phyloP scores from a whole-genome alignment of 768 basidiomycete species.

The Lyophyllum atratum region DNA sequence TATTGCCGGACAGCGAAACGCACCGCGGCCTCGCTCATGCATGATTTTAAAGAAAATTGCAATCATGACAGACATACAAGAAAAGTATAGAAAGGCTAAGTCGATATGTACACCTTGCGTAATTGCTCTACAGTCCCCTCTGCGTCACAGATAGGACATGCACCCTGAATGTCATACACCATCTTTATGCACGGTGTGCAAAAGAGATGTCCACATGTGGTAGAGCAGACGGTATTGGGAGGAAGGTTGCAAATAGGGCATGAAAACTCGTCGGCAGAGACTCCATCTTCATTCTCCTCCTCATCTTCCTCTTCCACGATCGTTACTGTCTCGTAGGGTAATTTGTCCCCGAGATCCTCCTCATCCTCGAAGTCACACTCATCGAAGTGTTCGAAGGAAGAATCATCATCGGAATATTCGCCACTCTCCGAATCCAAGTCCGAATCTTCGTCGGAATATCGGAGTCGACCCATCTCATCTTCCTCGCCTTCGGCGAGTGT shows the following conservation, averaged over 20 bases:
- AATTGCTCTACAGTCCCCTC: conserved; percentile 7
- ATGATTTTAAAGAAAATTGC: no score
- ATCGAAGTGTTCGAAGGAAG: conserved; percentile 20
- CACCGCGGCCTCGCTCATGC: no score
- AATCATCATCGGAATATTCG: conserved; percentile 27
- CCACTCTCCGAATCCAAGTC: conserved; percentile 16
- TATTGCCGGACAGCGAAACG: no score
- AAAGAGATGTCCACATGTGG: conserved; percentile 12
- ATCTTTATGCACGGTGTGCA: conserved; percentile 12
- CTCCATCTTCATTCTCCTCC: conserved; percentile 6
- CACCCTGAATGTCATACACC: conserved; percentile 8
- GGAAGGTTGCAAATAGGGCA: conserved; percentile 10
- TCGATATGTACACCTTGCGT: conserved; percentile 13
- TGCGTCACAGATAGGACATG: conserved; percentile 14
- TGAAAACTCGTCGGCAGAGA: not conserved
- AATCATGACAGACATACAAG: no score
- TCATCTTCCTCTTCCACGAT: not conserved
- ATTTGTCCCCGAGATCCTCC: conserved; percentile 14
- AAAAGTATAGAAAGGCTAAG: not conserved
- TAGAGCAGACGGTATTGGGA: conserved; percentile 7
- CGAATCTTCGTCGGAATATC: conserved; percentile 27
- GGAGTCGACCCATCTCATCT: conserved; percentile 16
- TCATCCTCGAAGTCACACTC: conserved; percentile 20
- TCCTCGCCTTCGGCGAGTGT: conserved; percentile 15
- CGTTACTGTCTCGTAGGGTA: not conserved